These are phyloP conservation scores for Phytophthora colocasiae DNA, from an alignment of 352 stramenopile genomes.

Conservation along the genomic window DNA sequence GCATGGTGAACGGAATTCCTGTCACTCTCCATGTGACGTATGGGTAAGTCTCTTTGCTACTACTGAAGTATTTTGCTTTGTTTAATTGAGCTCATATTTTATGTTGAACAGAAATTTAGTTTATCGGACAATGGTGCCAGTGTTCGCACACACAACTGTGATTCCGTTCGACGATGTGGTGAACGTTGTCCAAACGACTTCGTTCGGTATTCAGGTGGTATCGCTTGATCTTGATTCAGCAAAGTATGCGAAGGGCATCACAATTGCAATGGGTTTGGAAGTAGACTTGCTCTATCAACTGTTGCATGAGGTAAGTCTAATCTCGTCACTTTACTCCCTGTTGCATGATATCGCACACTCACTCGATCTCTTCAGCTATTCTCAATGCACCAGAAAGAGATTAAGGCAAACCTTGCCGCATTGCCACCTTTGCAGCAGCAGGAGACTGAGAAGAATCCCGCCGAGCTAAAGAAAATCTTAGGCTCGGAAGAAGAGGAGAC, in stretches of 20 bases:
- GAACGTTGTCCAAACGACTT: constrained; percentile 59
- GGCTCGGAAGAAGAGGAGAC: constrained; percentile 67
- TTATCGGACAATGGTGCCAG: constrained; percentile 78
- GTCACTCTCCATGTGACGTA: constrained; percentile 80
- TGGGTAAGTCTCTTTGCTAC: constrained; percentile 44
- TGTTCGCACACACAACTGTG: constrained; percentile 75
- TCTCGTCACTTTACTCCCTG: background rate
- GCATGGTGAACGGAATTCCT: constrained; percentile 75
- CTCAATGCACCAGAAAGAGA: constrained; percentile 60
- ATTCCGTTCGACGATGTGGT: constrained; percentile 67
- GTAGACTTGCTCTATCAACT: constrained; percentile 81
- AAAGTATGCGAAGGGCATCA: constrained; percentile 61
- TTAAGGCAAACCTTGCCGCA: constrained; percentile 3
- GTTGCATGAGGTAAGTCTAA: constrained; percentile 55
- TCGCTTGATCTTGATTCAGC: constrained; percentile 50
- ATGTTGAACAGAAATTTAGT: constrained; percentile 52
- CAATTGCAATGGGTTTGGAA: constrained; percentile 80
- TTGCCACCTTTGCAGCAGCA: constrained; percentile 44
- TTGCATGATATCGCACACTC: background rate
- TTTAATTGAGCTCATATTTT: constrained; percentile 2
- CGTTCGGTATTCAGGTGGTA: constrained; percentile 75
- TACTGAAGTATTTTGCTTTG: background rate
- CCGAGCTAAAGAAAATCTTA: constrained; percentile 62
- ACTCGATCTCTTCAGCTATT: constrained; percentile 44
- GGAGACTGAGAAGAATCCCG: constrained; percentile 47